Base-by-base conservation (phyloP, 441 rosid species). In the Erodium trifolium region DNA sequence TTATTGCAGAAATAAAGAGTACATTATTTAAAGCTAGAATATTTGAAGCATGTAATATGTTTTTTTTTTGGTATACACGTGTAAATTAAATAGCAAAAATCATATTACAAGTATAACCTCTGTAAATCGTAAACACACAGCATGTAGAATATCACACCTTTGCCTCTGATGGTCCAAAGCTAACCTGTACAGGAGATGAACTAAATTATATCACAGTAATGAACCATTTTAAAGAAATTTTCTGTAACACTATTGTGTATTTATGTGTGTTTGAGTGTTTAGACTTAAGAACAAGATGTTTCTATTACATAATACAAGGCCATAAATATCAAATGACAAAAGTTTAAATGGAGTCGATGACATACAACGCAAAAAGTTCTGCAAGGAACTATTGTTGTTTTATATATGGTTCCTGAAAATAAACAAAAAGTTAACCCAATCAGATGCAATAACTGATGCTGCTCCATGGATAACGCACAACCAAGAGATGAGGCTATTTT, bases 141-240 rank as follows among this genome's bases (percentile, higher is more conserved):
- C 62, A 71, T 53, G 72, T 23, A 23, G 23, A 55, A 18, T 10
- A 60, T 78, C 96, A 60, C 68, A 93, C 96, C 96, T 93, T 93
- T 67, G 97, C 98, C 80, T 93, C 97, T n/a, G 97, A 79, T 77
- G 82, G 97, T 59, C 98, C 88, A 72, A 90, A 86, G 83, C 90
- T 84, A 80, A 91, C 97, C 97, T 91, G 90, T 68, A 79, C 49
- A 77, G 74, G 57, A 75, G 74, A 27, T 57, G 43, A 79, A 47
- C 37, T 29, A 62, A 12, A 23, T 72, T 59, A 71, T n/a, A 16
- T 68, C 2, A 39, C 57, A 39, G 68, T 64, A 70, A 75, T 67
- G 0, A 34, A 62, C 37, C 66, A 10, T 5, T 34, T 19, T 6
- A 23, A 68, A 6, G 12, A 23, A 66, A 2, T 23, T 23, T 23